phyloP scores from a whole-genome alignment of 805 yeast genomes.

The Yarrowia keelungensis region DNA sequence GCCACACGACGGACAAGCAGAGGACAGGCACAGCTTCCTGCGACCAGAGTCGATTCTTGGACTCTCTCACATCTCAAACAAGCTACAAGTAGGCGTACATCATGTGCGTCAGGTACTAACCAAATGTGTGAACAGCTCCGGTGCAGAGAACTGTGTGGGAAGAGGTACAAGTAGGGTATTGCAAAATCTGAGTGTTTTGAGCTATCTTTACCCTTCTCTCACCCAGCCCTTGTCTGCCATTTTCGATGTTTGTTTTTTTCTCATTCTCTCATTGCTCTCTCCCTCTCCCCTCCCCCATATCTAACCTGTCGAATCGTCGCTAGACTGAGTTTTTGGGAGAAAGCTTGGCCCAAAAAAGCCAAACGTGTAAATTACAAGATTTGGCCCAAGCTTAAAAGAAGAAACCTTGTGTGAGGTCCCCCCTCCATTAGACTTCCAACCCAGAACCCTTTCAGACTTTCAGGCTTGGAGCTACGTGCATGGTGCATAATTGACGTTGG shows the following conservation, averaged over 20 bases:
- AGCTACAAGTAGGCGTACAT: neutral
- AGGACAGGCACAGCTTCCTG: no score
- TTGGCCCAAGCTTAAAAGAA: slow-evolving; percentile 1
- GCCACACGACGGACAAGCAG: no score
- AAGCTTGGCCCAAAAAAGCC: neutral
- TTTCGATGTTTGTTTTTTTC: no score
- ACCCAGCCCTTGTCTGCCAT: no score
- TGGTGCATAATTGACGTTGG: slow-evolving; percentile 31
- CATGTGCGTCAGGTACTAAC: slow-evolving; percentile 9
- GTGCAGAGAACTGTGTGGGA: no score
- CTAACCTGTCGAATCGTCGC: slow-evolving; percentile 7
- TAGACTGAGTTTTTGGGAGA: neutral
- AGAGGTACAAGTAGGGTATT: no score
- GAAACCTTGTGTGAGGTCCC: neutral
- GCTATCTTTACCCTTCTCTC: no score
- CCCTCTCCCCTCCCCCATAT: neutral
- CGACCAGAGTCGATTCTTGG: no score
- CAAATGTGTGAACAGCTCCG: neutral
- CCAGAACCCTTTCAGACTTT: slow-evolving; percentile 28
- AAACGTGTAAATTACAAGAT: no score
- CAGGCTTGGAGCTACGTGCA: slow-evolving; percentile 37
- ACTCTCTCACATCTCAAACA: neutral
- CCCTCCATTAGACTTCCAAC: neutral
- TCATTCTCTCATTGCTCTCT: neutral
- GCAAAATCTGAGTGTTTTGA: no score